Evolutionary conservation across 2,329 filamentous ascomycete species (phyloP), one percentile per base, ranked within the genome.

Genomic region (Didymella glomerata): DNA sequence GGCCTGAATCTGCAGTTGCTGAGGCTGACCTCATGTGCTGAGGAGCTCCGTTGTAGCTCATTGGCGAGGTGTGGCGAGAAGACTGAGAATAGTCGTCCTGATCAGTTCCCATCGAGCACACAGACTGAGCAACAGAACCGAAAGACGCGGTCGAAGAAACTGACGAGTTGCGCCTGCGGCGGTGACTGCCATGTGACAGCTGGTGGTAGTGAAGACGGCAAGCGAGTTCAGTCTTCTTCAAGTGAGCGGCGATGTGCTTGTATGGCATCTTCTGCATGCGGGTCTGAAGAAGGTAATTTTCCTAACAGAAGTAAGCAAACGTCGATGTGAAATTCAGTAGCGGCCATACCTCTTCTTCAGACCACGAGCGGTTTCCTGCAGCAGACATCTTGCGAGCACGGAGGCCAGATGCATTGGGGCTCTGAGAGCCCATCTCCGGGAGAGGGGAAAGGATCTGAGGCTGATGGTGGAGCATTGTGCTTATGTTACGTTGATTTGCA

Each of bases 121-220:
- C 76, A 60, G 70, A 74, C 57, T 68, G 66, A 55, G 71, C 68
- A 65, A 71, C 62, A 64, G 75, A 71, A 70, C 77, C 61, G 54
- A 75, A 78, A 30, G 81, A 81, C 34, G 77, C 78, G 22, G 77
- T 74, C 38, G 86, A 87, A n/a, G 86, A 87, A 36, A 89, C 83
- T 16, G 91, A 93, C 25, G 86, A 85, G 60, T 87, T 89, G 60
- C 90, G 86, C 83, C 91, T 92, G 75, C 90, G 89, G 69, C 90
- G 88, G 79, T 90, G 91, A 81, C 86, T 91, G 58, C 90, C 90
- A 75, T 93, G 91, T 64, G 89, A 92, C 63, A 95, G 85, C 73
- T 95, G 91, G 73, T 96, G 91, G 75, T 92, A 94, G 78, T 95
- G 92, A 63, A 96, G 85, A 63, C 92, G 91, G 80, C 91, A 96